Evolutionary conservation across 129 eudicot genomes (phyloP).

Genomic region (Artemisia annua): DNA sequence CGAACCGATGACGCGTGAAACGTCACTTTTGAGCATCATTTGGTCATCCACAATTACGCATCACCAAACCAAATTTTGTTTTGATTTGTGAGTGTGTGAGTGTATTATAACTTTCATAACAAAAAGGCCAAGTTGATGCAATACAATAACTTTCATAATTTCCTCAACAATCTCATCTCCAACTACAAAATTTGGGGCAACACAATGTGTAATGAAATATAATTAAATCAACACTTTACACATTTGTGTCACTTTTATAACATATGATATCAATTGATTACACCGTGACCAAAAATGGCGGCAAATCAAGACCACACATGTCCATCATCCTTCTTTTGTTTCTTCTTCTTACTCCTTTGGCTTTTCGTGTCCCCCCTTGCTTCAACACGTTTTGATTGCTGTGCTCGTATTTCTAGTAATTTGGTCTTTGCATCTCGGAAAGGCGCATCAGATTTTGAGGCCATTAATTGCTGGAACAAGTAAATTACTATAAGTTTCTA

Average conservation of each 20-base stretch:
- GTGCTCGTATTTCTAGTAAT: conserved; percentile 69
- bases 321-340: conserved; percentile 58
- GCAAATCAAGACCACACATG: conserved; percentile 78
- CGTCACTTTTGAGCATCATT: too few species aligned
- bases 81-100: too few species aligned
- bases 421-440: conserved; percentile 78
- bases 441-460: conserved; percentile 78
- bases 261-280: background rate
- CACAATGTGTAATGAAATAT: conserved; percentile 6
- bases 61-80: too few species aligned
- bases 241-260: conserved; percentile 15
- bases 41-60: too few species aligned
- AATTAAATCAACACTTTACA: conserved; percentile 20
- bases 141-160: background rate
- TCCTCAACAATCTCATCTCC: conserved; percentile 2
- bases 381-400: conserved; percentile 53
- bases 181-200: conserved; percentile 35
- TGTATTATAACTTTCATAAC: too few species aligned
- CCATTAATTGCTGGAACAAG: conserved; percentile 77
- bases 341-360: conserved; percentile 80
- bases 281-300: background rate
- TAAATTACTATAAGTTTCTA: background rate
- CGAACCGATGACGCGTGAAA: too few species aligned
- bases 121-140: background rate
- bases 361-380: conserved; percentile 53